Evolutionary conservation across 2,329 filamentous ascomycete genomes (phyloP).

Genomic region (Chrysoporthe cubensis): DNA sequence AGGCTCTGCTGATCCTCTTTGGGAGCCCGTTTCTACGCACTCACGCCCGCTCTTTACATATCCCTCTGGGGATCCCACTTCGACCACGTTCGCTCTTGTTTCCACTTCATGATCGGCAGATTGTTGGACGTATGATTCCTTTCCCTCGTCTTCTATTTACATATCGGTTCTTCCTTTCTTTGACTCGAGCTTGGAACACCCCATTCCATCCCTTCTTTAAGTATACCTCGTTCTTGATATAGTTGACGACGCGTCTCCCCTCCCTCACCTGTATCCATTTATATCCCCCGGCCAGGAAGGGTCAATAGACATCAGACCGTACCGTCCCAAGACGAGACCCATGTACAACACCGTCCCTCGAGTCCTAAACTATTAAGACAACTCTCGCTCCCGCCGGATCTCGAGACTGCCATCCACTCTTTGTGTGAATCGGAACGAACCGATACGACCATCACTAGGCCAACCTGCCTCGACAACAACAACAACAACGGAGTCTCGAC

Average conservation of each 20-base stretch:
- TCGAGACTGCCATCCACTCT: slow-evolving; percentile 51
- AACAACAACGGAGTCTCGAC: slow-evolving; percentile 30
- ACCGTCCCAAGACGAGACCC: slow-evolving; percentile 35
- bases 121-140: slow-evolving; percentile 50
- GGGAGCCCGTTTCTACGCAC: slow-evolving; percentile 41
- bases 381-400: slow-evolving; percentile 21
- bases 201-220: slow-evolving; percentile 50
- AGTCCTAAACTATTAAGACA: slow-evolving; percentile 39
- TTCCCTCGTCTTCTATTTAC: slow-evolving; percentile 47
- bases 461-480: slow-evolving; percentile 34
- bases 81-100: slow-evolving; percentile 44
- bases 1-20: slow-evolving; percentile 46
- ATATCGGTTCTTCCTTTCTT: slow-evolving; percentile 56
- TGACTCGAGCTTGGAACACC: slow-evolving; percentile 44
- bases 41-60: slow-evolving; percentile 44
- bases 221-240: slow-evolving; percentile 35
- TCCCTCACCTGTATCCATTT: slow-evolving; percentile 26
- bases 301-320: slow-evolving; percentile 28
- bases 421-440: slow-evolving; percentile 39
- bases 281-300: slow-evolving; percentile 21
- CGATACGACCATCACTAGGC: slow-evolving; percentile 45
- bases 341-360: slow-evolving; percentile 41
- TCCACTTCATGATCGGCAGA: slow-evolving; percentile 53
- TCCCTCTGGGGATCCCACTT: slow-evolving; percentile 47
- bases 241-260: slow-evolving; percentile 33